phyloP scores from a whole-genome alignment of 345 rosid species.

The Rubroshorea leprosula region DNA sequence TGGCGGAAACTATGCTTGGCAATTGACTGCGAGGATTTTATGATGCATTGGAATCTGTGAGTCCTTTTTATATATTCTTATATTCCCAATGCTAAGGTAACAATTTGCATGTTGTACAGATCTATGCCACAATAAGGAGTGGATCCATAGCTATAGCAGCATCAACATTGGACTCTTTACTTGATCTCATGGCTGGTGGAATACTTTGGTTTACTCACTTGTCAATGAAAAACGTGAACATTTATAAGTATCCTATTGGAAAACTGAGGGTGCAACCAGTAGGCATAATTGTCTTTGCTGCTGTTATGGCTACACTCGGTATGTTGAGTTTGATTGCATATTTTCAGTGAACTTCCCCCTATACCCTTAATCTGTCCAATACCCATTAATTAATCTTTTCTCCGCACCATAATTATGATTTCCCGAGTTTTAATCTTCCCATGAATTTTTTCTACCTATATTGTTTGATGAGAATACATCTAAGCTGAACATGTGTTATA shows the following conservation, averaged over 20 bases:
- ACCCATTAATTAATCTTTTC: too few species aligned
- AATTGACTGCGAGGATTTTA: too few species aligned
- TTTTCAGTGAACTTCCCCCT: neutral
- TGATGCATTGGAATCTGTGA: too few species aligned
- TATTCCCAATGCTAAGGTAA: too few species aligned
- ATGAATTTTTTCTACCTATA: too few species aligned
- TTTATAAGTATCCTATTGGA: constrained; percentile 87
- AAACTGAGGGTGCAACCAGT: constrained; percentile 95
- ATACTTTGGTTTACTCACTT: constrained; percentile 91
- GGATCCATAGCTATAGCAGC: constrained; percentile 97
- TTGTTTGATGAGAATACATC: too few species aligned
- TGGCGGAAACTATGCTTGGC: too few species aligned
- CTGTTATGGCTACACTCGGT: constrained; percentile 96
- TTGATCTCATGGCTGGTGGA: constrained; percentile 95
- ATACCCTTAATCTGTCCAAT: neutral
- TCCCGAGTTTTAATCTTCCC: too few species aligned
- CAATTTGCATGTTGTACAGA: constrained; percentile 25
- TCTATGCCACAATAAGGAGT: constrained; percentile 76
- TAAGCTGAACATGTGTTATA: too few species aligned
- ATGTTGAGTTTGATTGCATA: constrained; percentile 13
- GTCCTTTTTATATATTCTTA: constrained; percentile 1
- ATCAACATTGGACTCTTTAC: constrained; percentile 88
- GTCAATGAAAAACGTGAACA: constrained; percentile 77
- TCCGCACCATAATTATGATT: too few species aligned
- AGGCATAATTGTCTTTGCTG: constrained; percentile 87